phyloP scores from a whole-genome alignment of 306 rosid genomes.

The Gleditsia sinensis region DNA sequence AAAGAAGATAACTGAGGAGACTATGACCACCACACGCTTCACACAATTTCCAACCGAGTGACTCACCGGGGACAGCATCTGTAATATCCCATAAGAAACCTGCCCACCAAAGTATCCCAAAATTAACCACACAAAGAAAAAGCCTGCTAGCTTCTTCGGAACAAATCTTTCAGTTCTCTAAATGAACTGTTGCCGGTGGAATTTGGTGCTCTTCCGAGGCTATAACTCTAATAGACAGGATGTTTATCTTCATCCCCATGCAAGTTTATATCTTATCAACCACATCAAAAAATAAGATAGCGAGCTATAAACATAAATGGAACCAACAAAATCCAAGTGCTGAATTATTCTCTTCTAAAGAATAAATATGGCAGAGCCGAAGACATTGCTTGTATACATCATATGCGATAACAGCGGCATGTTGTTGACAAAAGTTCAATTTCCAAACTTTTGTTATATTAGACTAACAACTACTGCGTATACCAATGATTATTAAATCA shows the following conservation, averaged over 20 bases:
- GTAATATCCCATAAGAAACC: slow-evolving; percentile 72
- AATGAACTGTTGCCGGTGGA: neutral
- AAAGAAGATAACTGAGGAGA: slow-evolving; percentile 72
- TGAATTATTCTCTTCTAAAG: too few relatives aligned
- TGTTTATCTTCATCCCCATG: neutral
- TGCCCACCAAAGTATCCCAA: slow-evolving; percentile 24
- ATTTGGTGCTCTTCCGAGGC: slow-evolving; percentile 1
- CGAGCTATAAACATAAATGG: too few relatives aligned
- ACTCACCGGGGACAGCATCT: slow-evolving; percentile 66
- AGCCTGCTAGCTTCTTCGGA: neutral
- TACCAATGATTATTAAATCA: too few relatives aligned
- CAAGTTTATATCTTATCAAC: neutral
- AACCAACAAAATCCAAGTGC: too few relatives aligned
- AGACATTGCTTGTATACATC: too few relatives aligned
- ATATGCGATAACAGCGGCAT: too few relatives aligned
- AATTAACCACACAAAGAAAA: neutral
- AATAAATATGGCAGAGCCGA: too few relatives aligned
- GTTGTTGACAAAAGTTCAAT: too few relatives aligned
- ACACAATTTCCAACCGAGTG: slow-evolving; percentile 79
- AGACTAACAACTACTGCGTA: too few relatives aligned
- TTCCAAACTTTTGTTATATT: too few relatives aligned
- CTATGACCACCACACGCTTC: slow-evolving; percentile 72
- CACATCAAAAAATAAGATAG: neutral
- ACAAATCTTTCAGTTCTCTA: neutral
- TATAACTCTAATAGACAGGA: neutral